Base-by-base conservation (phyloP, 148 eudicot genomes). In the Spergularia bocconei region DNA sequence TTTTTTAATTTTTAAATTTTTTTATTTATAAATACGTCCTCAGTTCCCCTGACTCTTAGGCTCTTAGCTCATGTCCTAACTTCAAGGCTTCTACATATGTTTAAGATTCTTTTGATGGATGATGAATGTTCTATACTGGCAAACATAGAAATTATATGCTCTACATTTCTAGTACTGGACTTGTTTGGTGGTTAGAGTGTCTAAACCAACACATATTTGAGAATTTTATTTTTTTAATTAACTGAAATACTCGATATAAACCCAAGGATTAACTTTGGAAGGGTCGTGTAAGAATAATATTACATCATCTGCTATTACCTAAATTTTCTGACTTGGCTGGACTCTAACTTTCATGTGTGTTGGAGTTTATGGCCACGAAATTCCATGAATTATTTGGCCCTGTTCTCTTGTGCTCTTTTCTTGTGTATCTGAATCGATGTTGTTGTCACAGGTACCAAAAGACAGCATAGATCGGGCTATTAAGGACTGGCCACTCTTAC, bases 401-500 rank as follows among this genome's bases (percentile, higher is more conserved):
- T 23, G 11, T 19, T 3, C 51, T 55, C 19, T 53, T 64, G 20
- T 56, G 12, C 58, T 61, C 33, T 58, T 50, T 50, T 41, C 13
- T 56, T 47, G 47, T 72, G 41, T 75, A 20, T 14, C 39, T 47
- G 39, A 52, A 25, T 58, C 56, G 10, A 19, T 68, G 9, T 55
- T 36, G 39, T 75, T 56, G 57, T 69, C 52, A 70, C 86, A 94
- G 98, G 96, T 91, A 38, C 87, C 93, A 72, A 81, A 70, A 81
- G 48, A 12, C 77, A 78, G 85, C 73, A 71, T 87, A 54, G 69
- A 79, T 41, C 79, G 66, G 72, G 96, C 96, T 51, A 85, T 94
- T 65, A 85, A 21, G 57, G 86, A 84, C 72, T 90, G 87, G 88
- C 98, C 98, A 41, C 83, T 84, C 72, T 73, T 94, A 71, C 78